These are phyloP conservation scores for Colletotrichum gigasporum DNA, from an alignment of 2,329 filamentous ascomycete species.

Conservation along the genomic window DNA sequence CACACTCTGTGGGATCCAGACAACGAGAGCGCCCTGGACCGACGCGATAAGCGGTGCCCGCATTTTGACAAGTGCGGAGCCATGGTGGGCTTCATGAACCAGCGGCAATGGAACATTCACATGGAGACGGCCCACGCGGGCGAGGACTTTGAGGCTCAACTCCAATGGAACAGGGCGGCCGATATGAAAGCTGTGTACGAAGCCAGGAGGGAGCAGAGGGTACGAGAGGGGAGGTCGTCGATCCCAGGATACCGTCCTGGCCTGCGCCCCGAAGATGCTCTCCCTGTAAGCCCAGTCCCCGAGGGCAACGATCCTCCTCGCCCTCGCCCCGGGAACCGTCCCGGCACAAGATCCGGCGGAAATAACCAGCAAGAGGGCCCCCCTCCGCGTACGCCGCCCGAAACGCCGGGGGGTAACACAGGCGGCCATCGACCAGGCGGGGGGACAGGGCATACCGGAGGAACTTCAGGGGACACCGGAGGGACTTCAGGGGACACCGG, in stretches of 20 bases:
- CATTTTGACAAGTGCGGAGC: slow-evolving; percentile 31
- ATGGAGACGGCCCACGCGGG: slow-evolving; percentile 20
- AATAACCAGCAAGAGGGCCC: too few relatives aligned
- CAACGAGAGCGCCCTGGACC: slow-evolving; percentile 20
- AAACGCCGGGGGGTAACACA: not conserved
- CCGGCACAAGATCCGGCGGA: too few relatives aligned
- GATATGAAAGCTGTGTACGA: not conserved
- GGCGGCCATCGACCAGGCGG: too few relatives aligned
- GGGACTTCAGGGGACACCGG: not conserved
- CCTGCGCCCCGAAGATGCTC: too few relatives aligned
- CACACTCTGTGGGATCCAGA: slow-evolving; percentile 30
- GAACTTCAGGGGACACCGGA: not conserved
- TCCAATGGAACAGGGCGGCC: not conserved
- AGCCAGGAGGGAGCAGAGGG: slow-evolving; percentile 1
- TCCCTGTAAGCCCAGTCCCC: too few relatives aligned
- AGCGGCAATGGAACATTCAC: slow-evolving; percentile 29
- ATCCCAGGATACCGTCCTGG: too few relatives aligned
- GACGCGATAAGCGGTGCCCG: slow-evolving; percentile 32
- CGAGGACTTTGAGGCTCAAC: slow-evolving; percentile 13
- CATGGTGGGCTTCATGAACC: slow-evolving; percentile 33
- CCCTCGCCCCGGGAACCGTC: too few relatives aligned
- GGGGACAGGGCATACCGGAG: not conserved
- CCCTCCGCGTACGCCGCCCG: not conserved
- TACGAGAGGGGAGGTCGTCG: slow-evolving; percentile 8
- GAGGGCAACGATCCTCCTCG: too few relatives aligned